Conservation (phyloP, 371 early-diverging fungal genomes). For the Blakeslea trispora region DNA sequence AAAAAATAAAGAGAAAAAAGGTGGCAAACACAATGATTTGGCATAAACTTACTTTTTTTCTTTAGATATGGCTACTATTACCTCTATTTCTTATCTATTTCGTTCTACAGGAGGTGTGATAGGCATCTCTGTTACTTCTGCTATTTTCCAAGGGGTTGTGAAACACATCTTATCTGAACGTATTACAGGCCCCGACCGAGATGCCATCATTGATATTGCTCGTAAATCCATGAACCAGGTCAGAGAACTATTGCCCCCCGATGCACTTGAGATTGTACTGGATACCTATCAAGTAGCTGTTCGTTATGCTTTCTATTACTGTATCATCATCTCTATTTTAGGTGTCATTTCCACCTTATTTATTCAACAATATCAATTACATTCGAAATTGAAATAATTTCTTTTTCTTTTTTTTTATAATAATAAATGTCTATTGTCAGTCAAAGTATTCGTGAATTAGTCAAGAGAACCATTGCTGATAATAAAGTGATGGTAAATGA, state of each 20-base stretch:
- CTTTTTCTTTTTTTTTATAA: neutral
- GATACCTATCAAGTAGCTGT: slow-evolving; percentile 43
- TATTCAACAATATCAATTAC: slow-evolving; percentile 50
- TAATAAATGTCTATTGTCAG: slow-evolving; percentile 21
- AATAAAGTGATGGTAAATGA: slow-evolving; percentile 46
- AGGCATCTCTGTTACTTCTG: slow-evolving; percentile 44
- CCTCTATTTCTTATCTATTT: slow-evolving; percentile 53
- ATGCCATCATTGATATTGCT: slow-evolving; percentile 37
- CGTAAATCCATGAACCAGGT: slow-evolving; percentile 49
- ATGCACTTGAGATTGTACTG: slow-evolving; percentile 40
- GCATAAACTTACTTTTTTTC: too few species aligned
- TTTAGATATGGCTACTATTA: slow-evolving; percentile 56
- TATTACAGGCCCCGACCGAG: slow-evolving; percentile 46
- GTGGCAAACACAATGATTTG: too few species aligned
- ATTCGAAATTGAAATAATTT: slow-evolving; percentile 37
- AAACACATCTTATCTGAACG: slow-evolving; percentile 29
- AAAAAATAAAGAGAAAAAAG: too few species aligned
- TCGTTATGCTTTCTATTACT: slow-evolving; percentile 36
- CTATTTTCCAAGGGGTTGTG: slow-evolving; percentile 47
- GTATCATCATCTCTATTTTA: slow-evolving; percentile 33
- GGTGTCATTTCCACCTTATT: slow-evolving; percentile 45
- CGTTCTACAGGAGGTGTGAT: slow-evolving; percentile 48
- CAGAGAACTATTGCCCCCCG: slow-evolving; percentile 34
- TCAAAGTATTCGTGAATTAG: slow-evolving; percentile 35
- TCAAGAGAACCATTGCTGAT: slow-evolving; percentile 44